Evolutionary conservation across 495 filamentous ascomycete species (phyloP), one percentile per base, ranked within the genome.

Genomic region (Neurospora sp.): DNA sequence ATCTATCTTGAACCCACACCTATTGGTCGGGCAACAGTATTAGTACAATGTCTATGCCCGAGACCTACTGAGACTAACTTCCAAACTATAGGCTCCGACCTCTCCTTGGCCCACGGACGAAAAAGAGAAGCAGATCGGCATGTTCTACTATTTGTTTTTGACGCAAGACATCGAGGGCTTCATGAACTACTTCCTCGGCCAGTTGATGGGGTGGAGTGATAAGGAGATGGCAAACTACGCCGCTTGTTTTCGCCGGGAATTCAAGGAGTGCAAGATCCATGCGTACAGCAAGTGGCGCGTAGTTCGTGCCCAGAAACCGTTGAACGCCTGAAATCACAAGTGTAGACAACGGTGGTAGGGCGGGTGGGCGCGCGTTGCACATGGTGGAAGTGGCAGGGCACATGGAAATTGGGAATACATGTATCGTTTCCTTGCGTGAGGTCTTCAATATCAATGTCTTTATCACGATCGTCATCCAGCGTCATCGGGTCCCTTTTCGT

Each of bases 181-280:
- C 69, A 39, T 82, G 6, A 65, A 1, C 53, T 72, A 80, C n/a
- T 81, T 76, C 65, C 70, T 81, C 39, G 78, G 76, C 73, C 79
- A 70, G 9, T 72, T 72, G 4, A 68, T 82, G 70, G 80, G 80
- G 10, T 83, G 82, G 82, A 72, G 70, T 0, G 71, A 71, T 9
- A 77, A 80, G 37, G 80, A 83, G 69, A 75, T 83, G 41, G 70
- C 73, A 39, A 80, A 82, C 1, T 83, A 81, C 31, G 75, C 78
- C 9, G 77, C 80, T 22, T 75, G 77, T 42, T n/a, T 83, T n/a
- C 76, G 80, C 2, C 77, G 76, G 11, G 80, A 82, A 39, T 71
- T 78, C 44, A 76, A 77, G 14, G 80, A 77, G 10, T 37, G 70
- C 3, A 69, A 78, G 37, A 48, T 71, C 35, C 80, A 83, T 69